Base-by-base conservation (phyloP, 1,284 basidiomycete genomes). In the Moniliophthora roreri region DNA sequence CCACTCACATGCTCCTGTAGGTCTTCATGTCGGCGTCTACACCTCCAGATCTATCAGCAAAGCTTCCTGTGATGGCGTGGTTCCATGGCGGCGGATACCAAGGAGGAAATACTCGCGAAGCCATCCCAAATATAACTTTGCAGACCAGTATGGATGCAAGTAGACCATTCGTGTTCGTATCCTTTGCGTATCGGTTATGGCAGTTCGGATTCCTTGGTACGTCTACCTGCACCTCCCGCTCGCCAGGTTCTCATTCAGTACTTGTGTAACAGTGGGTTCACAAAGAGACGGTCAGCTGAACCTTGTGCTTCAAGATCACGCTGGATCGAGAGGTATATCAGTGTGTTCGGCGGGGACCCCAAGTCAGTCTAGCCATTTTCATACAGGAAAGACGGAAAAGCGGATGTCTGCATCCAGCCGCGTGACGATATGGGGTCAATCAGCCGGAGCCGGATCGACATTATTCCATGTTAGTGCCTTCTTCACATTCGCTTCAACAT, bases 131-230 rank as follows among this genome's bases (percentile, higher is more conserved):
- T 34, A 51, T 21, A 16, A 58, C 73, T 32, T 52, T 73, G 48
- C 58, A 63, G 2, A 62, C 66, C 7, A 32, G 28, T 32, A 11
- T 11, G 11, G 11, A 11, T 32, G 64, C 66, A 9, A 49, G 56
- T 4, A 55, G 65, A 15, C 69, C 69, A 13, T 51, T 73, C 47
- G 65, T 75, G 8, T 73, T 73, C 50, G 69, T 67, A 1, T 69
- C 73, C 1, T 71, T 75, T 42, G 67, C 70, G 50, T 75, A 75
- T 55, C 65, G 73, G 6, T 54, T 75, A 2, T 72, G 72, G 9
- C 68, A 69, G 44, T 70, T 73, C 41, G 73, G 73, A 1, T 75
- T 74, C 51, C 60, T 75, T 2, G 70, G 73, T 69, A 11, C 28
- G 28, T 32, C 7, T 11, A 32, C 7, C 6, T 32, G 28, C 11